Evolutionary conservation across 371 early-diverging fungal species (phyloP), one percentile per base, ranked within the genome.

Genomic region (Agmasoma carcini): DNA sequence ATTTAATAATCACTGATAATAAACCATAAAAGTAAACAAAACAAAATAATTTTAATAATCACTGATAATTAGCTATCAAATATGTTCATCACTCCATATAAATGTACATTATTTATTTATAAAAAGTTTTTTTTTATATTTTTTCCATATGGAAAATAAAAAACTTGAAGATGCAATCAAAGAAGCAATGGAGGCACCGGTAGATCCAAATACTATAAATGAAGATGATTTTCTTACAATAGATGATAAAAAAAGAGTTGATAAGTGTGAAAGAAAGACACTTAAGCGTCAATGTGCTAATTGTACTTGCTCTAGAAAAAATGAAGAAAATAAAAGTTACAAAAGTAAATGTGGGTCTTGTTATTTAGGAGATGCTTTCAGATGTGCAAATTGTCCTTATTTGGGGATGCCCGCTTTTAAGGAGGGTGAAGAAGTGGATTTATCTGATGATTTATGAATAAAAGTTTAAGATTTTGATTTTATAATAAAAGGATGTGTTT

Each of bases 371-470:
- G 98, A 97, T 79, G 95, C 94, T 6, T 97, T 94, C 80, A 81
- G 98, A 52, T 97, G 98, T 76, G 78, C 82, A 7, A 82, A 83
- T 23, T 97, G 98, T 71, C 98, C 98, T 23, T 95, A 89, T 61
- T 71, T 85, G 33, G 98, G 98, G 43, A 85, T 91, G 84, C 98
- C 98, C 23, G 86, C 94, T 0, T 97, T 94, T 77, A 80, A 86
- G 68, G 86, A 87, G 0, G 95, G 95, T 23, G 87, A 94, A 66
- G 85, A 88, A 72, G 83, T 95, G 39, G 77, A 79, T 6, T 74
- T 74, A 46, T 51, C 60, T 31, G 31, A 63, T 38, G 48, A 57
- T 17, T 31, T 57, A 9, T n/a, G n/a, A n/a, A n/a, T n/a, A n/a
- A n/a, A n/a, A n/a, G n/a, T n/a, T n/a, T n/a, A n/a, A n/a, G n/a